A percentile compares a stretch with the other conserved stretches of the same genome.
phyloP scores from a whole-genome alignment of 805 yeast genomes.

The Saccharomycopsis javanensis region DNA sequence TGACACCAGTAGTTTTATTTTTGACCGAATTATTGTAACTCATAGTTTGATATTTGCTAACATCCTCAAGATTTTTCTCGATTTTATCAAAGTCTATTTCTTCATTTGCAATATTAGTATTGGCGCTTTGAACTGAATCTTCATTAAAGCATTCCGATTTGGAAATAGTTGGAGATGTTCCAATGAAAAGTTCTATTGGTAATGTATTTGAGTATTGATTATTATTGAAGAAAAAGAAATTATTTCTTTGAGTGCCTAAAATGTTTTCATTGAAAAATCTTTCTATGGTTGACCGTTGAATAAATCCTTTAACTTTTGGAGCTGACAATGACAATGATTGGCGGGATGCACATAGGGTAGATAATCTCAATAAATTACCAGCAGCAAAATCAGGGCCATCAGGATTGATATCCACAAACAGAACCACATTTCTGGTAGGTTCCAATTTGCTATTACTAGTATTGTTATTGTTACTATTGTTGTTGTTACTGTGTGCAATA shows the following conservation, averaged over 20 bases:
- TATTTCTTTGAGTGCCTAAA: conserved; percentile 9
- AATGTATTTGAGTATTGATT: conserved; percentile 13
- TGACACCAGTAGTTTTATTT: conserved; percentile 9
- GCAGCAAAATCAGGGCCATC: conserved; percentile 55
- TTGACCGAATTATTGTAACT: conserved; percentile 15
- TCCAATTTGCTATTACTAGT: conserved; percentile 4
- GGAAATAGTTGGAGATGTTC: not conserved
- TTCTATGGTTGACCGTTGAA: conserved; percentile 46
- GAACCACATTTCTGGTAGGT: conserved; percentile 27
- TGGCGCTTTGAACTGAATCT: not conserved
- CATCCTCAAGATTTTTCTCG: conserved; percentile 15
- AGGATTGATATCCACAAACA: conserved; percentile 44
- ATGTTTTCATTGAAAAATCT: conserved; percentile 12
- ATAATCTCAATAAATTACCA: conserved; percentile 55
- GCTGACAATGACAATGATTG: conserved; percentile 70
- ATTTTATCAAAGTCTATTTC: conserved; percentile 6
- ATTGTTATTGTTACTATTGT: conserved; percentile 7
- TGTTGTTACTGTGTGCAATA: conserved; percentile 11
- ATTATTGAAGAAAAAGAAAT: conserved; percentile 14
- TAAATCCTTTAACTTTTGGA: conserved; percentile 45
- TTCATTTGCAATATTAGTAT: not conserved
- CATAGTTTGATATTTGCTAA: conserved; percentile 18
- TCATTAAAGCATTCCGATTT: not conserved
- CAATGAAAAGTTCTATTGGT: conserved; percentile 15
- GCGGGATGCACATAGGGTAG: conserved; percentile 62